phyloP scores from a whole-genome alignment of 2,329 filamentous ascomycete species.

The Colletotrichum graminicola region DNA sequence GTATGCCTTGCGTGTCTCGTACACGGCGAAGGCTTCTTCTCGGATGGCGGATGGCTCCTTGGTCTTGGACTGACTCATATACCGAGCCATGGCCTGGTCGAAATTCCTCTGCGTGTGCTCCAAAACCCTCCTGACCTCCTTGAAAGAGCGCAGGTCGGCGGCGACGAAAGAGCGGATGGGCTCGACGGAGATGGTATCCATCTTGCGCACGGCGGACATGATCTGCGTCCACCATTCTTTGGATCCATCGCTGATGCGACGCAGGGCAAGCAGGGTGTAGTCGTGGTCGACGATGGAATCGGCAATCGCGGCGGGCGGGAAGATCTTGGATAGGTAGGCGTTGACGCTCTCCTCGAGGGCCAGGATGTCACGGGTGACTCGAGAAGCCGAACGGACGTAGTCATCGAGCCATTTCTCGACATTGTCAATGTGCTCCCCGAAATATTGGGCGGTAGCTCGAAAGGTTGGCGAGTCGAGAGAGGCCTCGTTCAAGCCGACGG shows the following conservation, averaged over 20 bases:
- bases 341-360: constrained; percentile 85
- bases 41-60: constrained; percentile 93
- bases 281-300: constrained; percentile 94
- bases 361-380: constrained; percentile 72
- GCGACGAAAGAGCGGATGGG: constrained; percentile 84
- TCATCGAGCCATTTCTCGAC: constrained; percentile 91
- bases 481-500: constrained; percentile 92
- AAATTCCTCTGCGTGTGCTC: constrained; percentile 87
- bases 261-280: constrained; percentile 89
- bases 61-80: constrained; percentile 86
- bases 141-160: constrained; percentile 86
- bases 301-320: constrained; percentile 79
- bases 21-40: constrained; percentile 95
- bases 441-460: constrained; percentile 86
- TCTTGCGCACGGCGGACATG: constrained; percentile 78
- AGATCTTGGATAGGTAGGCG: constrained; percentile 79
- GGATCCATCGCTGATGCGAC: constrained; percentile 85
- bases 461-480: constrained; percentile 97
- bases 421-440: constrained; percentile 89
- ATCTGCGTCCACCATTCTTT: constrained; percentile 89
- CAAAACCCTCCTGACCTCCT: constrained; percentile 81
- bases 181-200: constrained; percentile 82
- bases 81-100: constrained; percentile 84
- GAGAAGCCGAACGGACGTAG: constrained; percentile 66
- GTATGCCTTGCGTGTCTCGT: constrained; percentile 91